Base-by-base conservation (phyloP, 2,329 filamentous ascomycete species). In the Arthrobotrys megalospora region DNA sequence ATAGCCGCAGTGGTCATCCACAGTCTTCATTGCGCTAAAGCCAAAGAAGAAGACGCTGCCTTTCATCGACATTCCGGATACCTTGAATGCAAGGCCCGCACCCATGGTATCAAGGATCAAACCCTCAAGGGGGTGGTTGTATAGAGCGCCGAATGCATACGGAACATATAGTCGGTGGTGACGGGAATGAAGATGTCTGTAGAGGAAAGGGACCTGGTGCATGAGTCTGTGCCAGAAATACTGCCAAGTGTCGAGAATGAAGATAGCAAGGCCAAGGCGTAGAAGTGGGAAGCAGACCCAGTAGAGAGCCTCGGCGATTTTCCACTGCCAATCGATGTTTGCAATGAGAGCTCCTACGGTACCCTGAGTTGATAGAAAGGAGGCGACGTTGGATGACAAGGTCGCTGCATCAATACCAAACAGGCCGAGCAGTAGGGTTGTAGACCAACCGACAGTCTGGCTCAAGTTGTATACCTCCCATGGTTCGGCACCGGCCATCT, bases 81-180 rank as follows among this genome's bases (percentile, higher is more conserved):
- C 83, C 82, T 97, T 91, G 86, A 96, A 98, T 21, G 89, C 93
- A 43, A 97, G 84, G 24, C 92, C 92, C 8, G 94, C 92, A 71
- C 96, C 95, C 12, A 94, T 88, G 0, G 94, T 98, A 84, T 99
- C 96, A 80, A 98, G 89, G 41, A 97, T 87, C 83, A 99, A 97
- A 8, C 94, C 95, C 85, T 98, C 96, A 60, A 98, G 86, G 0
- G 94, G 94, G 83, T 98, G 95, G 85, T 97, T 98, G 88, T 98
- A 99, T 10, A 98, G 89, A 16, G 96, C 96, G 73, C 96, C 96
- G 84, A 95, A 99, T 2, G 96, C 96, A 84, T 98, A 99, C 1
- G 96, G 96, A 2, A 98, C 96, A 84, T 99, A 98, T 38, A 99
- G 90, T 47, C 95, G 92, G 87, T 99, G 96, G 85, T 99, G 96